These are phyloP conservation scores for Cryphonectria japonica DNA, from an alignment of 2,329 filamentous ascomycete species.

Conservation along the genomic window DNA sequence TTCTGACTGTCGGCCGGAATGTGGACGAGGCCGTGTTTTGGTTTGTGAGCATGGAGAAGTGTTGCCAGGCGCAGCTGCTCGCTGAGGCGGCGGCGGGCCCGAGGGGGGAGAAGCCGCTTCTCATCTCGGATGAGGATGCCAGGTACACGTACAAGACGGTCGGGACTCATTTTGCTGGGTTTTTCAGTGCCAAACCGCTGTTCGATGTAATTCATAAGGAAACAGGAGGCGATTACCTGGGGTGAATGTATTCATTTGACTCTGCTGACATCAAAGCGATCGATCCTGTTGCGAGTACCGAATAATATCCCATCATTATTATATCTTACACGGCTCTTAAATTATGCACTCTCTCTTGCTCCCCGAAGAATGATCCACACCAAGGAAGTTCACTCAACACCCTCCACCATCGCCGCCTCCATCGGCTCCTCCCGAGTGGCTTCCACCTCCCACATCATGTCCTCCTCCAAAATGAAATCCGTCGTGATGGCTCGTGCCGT, in stretches of 20 bases:
- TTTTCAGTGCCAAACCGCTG: slow-evolving; percentile 71
- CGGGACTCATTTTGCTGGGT: slow-evolving; percentile 64
- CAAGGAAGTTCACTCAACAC: background rate
- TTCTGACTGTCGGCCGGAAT: slow-evolving; percentile 53
- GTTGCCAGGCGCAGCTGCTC: slow-evolving; percentile 53
- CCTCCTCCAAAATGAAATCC: slow-evolving; percentile 7
- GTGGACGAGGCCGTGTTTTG: slow-evolving; percentile 58
- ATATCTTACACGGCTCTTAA: background rate
- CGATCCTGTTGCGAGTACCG: too few relatives aligned
- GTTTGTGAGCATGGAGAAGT: slow-evolving; percentile 56
- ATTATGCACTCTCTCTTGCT: background rate
- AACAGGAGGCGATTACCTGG: slow-evolving; percentile 26
- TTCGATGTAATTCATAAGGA: slow-evolving; percentile 60
- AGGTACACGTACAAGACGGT: slow-evolving; percentile 68
- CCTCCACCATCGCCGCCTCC: slow-evolving; percentile 12
- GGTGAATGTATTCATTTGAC: slow-evolving; percentile 1
- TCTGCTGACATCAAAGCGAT: background rate
- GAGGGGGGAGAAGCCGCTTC: slow-evolving; percentile 65
- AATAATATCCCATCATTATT: background rate
- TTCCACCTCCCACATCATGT: slow-evolving; percentile 3
- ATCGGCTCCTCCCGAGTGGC: background rate
- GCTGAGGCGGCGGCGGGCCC: slow-evolving; percentile 65
- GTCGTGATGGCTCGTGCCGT: slow-evolving; percentile 6
- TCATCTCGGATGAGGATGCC: slow-evolving; percentile 71
- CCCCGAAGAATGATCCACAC: background rate